These are phyloP conservation scores for Lyophyllum semitale DNA, from an alignment of 768 basidiomycete genomes.

Conservation along the genomic window DNA sequence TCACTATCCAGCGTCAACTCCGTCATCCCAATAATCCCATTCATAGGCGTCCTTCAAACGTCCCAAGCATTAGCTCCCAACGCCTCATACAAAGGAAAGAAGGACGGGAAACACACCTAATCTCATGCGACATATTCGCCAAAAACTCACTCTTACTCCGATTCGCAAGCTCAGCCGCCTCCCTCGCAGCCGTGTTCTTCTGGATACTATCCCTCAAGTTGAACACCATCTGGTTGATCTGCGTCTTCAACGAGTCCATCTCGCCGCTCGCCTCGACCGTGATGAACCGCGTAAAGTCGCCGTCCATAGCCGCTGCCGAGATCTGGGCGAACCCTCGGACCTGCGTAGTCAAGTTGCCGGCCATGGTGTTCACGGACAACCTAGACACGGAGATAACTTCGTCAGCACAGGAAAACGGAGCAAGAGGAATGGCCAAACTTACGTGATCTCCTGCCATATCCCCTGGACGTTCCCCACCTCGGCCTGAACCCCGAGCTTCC, in stretches of 20 bases:
- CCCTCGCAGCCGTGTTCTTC: conserved; percentile 97
- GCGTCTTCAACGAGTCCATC: conserved; percentile 99
- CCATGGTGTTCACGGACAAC: conserved; percentile 97
- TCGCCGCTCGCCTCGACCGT: conserved; percentile 98
- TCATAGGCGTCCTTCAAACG: conserved; percentile 99
- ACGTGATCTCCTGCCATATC: conserved; percentile 99
- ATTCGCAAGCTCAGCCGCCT: conserved; percentile 98
- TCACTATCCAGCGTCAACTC: conserved; percentile 97
- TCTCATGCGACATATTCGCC: conserved; percentile 98
- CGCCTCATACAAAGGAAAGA: too few species aligned
- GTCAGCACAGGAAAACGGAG: background rate
- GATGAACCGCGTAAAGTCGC: conserved; percentile 98
- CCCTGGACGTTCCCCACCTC: conserved; percentile 97
- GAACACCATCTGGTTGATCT: conserved; percentile 99
- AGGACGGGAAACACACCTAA: conserved; percentile 61
- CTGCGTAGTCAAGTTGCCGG: conserved; percentile 93
- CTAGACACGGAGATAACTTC: conserved; percentile 36
- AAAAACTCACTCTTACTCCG: conserved; percentile 96
- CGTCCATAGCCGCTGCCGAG: conserved; percentile 97
- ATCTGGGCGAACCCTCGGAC: conserved; percentile 99
- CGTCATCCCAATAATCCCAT: conserved; percentile 99
- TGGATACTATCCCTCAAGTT: conserved; percentile 95
- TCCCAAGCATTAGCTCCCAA: too few species aligned
- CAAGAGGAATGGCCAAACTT: conserved; percentile 31
- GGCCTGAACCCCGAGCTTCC: conserved; percentile 97